Evolutionary conservation across 2,329 filamentous ascomycete species (phyloP), one percentile per base, ranked within the genome.

Genomic region (Aspergillus aculeatinus): DNA sequence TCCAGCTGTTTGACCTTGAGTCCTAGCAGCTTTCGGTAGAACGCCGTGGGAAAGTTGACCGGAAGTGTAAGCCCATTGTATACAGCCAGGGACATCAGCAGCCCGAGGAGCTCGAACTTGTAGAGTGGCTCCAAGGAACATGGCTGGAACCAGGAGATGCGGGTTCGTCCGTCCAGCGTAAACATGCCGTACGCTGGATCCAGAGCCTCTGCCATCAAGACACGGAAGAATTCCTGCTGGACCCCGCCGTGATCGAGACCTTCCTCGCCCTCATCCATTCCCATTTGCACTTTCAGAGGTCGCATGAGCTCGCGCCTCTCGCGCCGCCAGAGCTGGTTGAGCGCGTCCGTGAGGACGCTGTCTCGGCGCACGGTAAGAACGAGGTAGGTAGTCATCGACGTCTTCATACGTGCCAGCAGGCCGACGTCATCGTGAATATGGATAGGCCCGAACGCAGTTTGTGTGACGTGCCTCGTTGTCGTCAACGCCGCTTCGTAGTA

Each of bases 21-120:
- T 9, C 85, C 86, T 0, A 96, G 81, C 0, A 98, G 82, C 67
- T 91, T 91, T 56, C 87, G 84, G 76, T 99, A 99, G 3, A 99
- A 83, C 0, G 88, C 90, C 59, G 86, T 84, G 0, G 95, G 95
- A 62, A 99, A 95, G 1, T 89, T 96, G 48, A 98, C 84, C 0
- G 95, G 95, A 1, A 99, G 81, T 0, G 93, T 96, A 25, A 98
- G 81, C 1, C 94, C 94, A 66, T 99, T 99, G 77, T 95, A 97
- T 4, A 98, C 80, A 5, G 95, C 95, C 19, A 99, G 82, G 1
- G 91, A 96, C 64, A 97, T 83, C n/a, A 98, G 79, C 11, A 97
- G 77, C 1, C 95, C 95, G 33, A 97, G 81, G 21, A 98, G 83
- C 74, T 98, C 92, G 68, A 90, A 98, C 71, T 95, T 95, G 85